Conservation (phyloP, 768 basidiomycete genomes). For the Leucosporidium scottii region DNA sequence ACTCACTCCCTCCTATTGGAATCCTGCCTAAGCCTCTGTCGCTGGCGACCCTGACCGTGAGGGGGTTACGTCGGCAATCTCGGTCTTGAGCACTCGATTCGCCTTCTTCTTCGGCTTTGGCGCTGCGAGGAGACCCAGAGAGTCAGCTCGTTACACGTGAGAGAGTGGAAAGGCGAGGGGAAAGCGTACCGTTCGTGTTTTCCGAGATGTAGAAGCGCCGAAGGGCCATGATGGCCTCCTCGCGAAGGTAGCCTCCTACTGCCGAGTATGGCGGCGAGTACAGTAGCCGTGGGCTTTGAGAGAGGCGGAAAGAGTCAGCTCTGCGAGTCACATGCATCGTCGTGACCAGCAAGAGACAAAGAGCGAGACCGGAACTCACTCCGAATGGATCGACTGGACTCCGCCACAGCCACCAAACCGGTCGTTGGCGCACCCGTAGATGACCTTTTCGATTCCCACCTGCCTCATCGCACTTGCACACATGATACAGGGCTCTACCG, state of each 20-base stretch:
- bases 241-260: slow-evolving; percentile 64
- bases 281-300: slow-evolving; percentile 59
- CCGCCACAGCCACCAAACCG: slow-evolving; percentile 95
- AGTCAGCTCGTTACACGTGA: neutral
- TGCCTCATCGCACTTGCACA: slow-evolving; percentile 93
- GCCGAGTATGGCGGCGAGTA: slow-evolving; percentile 68
- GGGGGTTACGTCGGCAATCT: slow-evolving; percentile 47
- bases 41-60: neutral
- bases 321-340: neutral
- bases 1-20: neutral
- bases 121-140: slow-evolving; percentile 48
- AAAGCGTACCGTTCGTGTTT: slow-evolving; percentile 74
- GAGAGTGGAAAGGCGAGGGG: neutral
- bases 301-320: neutral
- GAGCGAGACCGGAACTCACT: slow-evolving; percentile 45
- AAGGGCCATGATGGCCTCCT: slow-evolving; percentile 78
- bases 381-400: slow-evolving; percentile 75
- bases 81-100: slow-evolving; percentile 76
- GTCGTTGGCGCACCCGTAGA: slow-evolving; percentile 90
- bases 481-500: slow-evolving; percentile 99
- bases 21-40: neutral
- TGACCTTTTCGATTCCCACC: slow-evolving; percentile 80
- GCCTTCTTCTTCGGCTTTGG: slow-evolving; percentile 82
- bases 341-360: neutral
- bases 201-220: slow-evolving; percentile 88